A percentile compares a stretch with the other conserved stretches of the same genome.
These are phyloP conservation scores for Russula earlei DNA, from an alignment of 768 basidiomycete species.

Conservation along the genomic window DNA sequence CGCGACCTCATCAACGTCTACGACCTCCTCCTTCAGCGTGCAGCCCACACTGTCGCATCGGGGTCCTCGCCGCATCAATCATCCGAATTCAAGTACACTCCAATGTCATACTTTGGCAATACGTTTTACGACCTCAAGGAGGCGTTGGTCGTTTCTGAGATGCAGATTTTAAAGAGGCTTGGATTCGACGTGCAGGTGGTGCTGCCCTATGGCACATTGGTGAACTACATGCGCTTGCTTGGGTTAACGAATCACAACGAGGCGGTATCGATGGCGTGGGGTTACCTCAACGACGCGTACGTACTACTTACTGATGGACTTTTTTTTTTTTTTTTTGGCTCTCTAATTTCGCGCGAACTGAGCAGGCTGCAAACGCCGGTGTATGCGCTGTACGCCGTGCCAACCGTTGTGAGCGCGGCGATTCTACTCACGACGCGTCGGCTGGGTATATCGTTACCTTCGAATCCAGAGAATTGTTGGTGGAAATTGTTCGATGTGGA, in stretches of 20 bases:
- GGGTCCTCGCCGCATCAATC: constrained; percentile 28
- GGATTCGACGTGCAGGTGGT: constrained; percentile 94
- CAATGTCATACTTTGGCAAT: constrained; percentile 84
- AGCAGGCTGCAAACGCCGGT: constrained; percentile 88
- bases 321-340: constrained; percentile 7
- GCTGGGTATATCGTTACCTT: constrained; percentile 65
- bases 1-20: constrained; percentile 93
- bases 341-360: neutral
- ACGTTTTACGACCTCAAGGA: constrained; percentile 95
- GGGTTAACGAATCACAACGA: constrained; percentile 67
- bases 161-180: constrained; percentile 93
- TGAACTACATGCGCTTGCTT: constrained; percentile 88
- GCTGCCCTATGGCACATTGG: constrained; percentile 85
- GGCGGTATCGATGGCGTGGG: constrained; percentile 80
- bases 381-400: constrained; percentile 81
- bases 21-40: constrained; percentile 77
- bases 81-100: constrained; percentile 49
- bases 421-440: constrained; percentile 76
- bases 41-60: constrained; percentile 39
- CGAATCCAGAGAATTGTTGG: constrained; percentile 67
- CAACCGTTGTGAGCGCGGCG: constrained; percentile 82
- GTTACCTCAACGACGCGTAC: constrained; percentile 92
- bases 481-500: constrained; percentile 90
- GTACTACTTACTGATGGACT: constrained; percentile 26
- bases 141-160: constrained; percentile 86